These are phyloP conservation scores for Gaertneriomyces semiglobifer DNA, from an alignment of 192 early-diverging fungal species.

Conservation along the genomic window DNA sequence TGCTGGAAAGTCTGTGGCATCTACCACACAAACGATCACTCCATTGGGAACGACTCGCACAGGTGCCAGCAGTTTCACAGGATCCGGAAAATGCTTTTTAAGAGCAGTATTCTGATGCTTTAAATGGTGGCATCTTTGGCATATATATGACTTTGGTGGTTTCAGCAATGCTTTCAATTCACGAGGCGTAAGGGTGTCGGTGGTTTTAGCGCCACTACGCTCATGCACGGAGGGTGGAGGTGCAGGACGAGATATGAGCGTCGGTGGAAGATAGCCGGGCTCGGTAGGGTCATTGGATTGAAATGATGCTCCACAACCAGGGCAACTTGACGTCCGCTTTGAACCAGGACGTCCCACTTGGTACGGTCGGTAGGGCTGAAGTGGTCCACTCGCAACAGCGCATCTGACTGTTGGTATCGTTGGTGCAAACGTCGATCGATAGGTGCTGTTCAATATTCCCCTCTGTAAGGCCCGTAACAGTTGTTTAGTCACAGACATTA, in stretches of 20 bases:
- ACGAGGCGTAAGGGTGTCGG: conserved; percentile 12
- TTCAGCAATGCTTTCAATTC: conserved; percentile 20
- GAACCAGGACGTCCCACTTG: too few relatives aligned
- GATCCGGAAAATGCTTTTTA: conserved; percentile 39
- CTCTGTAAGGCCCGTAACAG: too few relatives aligned
- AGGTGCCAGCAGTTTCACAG: conserved; percentile 15
- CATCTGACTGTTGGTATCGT: too few relatives aligned
- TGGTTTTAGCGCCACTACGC: not conserved
- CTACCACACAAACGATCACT: conserved; percentile 58
- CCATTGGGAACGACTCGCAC: conserved; percentile 38
- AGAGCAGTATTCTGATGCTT: conserved; percentile 48
- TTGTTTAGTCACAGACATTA: too few relatives aligned
- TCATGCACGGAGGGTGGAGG: not conserved
- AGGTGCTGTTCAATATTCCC: too few relatives aligned
- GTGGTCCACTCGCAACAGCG: too few relatives aligned
- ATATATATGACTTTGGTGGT: conserved; percentile 44
- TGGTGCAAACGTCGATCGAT: too few relatives aligned
- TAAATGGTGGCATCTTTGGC: conserved; percentile 66
- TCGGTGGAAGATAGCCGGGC: conserved; percentile 6
- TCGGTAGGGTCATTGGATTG: not conserved
- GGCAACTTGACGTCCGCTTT: too few relatives aligned
- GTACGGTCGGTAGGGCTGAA: too few relatives aligned
- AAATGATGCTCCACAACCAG: conserved; percentile 10
- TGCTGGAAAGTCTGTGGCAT: conserved; percentile 67
- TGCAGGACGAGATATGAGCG: conserved; percentile 1